Evolutionary conservation across 2,329 filamentous ascomycete species (phyloP).

Genomic region (Trichoderma sp.): DNA sequence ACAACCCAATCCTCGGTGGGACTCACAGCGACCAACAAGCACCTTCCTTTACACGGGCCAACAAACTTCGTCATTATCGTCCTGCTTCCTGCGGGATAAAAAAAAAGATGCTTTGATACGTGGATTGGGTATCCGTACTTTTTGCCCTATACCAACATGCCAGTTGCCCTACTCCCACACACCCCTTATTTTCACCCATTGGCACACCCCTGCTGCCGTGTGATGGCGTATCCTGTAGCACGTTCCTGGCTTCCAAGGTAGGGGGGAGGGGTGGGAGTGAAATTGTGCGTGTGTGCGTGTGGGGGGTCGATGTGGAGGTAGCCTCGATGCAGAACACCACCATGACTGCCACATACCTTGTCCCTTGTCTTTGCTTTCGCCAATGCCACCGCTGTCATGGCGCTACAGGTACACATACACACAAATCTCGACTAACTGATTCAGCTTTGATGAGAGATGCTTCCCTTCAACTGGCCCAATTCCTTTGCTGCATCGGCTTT

Average conservation of each 20-base stretch:
- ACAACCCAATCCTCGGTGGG: slow-evolving; percentile 31
- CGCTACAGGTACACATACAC: neutral
- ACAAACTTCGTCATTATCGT: slow-evolving; percentile 30
- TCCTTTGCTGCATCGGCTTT: slow-evolving; percentile 29
- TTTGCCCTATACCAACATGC: slow-evolving; percentile 33
- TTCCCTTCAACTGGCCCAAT: slow-evolving; percentile 21
- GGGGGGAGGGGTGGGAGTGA: slow-evolving; percentile 20
- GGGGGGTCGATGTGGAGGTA: slow-evolving; percentile 15
- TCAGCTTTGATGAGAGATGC: neutral
- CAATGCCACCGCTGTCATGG: neutral
- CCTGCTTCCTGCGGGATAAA: slow-evolving; percentile 37
- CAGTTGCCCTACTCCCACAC: slow-evolving; percentile 27
- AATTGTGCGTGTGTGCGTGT: slow-evolving; percentile 15
- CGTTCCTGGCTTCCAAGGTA: slow-evolving; percentile 27
- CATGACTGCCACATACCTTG: neutral
- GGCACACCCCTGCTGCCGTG: slow-evolving; percentile 27
- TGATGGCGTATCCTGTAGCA: slow-evolving; percentile 23
- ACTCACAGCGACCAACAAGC: slow-evolving; percentile 33
- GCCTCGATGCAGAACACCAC: slow-evolving; percentile 16
- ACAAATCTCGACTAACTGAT: neutral
- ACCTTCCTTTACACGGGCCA: slow-evolving; percentile 29
- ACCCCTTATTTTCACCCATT: slow-evolving; percentile 22
- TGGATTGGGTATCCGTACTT: slow-evolving; percentile 43
- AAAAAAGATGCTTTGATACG: slow-evolving; percentile 33
- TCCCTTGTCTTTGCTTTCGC: neutral